These are phyloP conservation scores for Penicillium lividum DNA, from an alignment of 495 filamentous ascomycete species.

Conservation along the genomic window DNA sequence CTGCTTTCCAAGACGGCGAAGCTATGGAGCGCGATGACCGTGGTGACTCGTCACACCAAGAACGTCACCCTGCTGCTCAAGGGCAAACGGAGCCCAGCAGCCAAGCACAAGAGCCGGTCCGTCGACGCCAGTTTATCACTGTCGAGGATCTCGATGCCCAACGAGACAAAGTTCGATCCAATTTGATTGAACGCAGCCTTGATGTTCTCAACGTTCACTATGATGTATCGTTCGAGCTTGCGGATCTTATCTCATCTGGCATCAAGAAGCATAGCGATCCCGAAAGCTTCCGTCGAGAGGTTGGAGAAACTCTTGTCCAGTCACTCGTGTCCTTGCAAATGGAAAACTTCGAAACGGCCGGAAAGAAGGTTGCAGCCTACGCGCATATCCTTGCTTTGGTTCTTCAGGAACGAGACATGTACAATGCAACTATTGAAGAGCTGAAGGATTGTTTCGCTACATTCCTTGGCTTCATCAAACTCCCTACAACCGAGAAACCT, in stretches of 20 bases:
- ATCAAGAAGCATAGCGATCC: slow-evolving; percentile 68
- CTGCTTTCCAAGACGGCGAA: slow-evolving; percentile 38
- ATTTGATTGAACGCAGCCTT: slow-evolving; percentile 84
- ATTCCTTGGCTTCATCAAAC: slow-evolving; percentile 78
- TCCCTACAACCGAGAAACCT: slow-evolving; percentile 56
- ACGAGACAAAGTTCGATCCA: slow-evolving; percentile 67
- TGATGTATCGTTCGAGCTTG: slow-evolving; percentile 86
- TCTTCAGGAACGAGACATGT: slow-evolving; percentile 80
- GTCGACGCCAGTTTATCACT: slow-evolving; percentile 51
- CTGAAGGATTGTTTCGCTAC: slow-evolving; percentile 76
- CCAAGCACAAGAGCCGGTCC: slow-evolving; percentile 22
- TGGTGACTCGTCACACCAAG: slow-evolving; percentile 25
- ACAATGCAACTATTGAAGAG: slow-evolving; percentile 69
- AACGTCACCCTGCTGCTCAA: background rate
- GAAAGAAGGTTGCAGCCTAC: slow-evolving; percentile 88
- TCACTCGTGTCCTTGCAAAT: slow-evolving; percentile 82
- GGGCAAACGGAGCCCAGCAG: slow-evolving; percentile 17
- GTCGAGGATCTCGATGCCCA: slow-evolving; percentile 83
- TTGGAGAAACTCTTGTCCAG: slow-evolving; percentile 79
- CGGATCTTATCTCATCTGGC: slow-evolving; percentile 78
- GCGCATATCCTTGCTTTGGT: slow-evolving; percentile 90
- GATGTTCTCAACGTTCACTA: slow-evolving; percentile 87
- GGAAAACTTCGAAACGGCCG: slow-evolving; percentile 66
- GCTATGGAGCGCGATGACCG: slow-evolving; percentile 27
- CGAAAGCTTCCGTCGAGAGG: slow-evolving; percentile 64